Conservation (phyloP, 306 rosid species). For the Parietaria judaica region DNA sequence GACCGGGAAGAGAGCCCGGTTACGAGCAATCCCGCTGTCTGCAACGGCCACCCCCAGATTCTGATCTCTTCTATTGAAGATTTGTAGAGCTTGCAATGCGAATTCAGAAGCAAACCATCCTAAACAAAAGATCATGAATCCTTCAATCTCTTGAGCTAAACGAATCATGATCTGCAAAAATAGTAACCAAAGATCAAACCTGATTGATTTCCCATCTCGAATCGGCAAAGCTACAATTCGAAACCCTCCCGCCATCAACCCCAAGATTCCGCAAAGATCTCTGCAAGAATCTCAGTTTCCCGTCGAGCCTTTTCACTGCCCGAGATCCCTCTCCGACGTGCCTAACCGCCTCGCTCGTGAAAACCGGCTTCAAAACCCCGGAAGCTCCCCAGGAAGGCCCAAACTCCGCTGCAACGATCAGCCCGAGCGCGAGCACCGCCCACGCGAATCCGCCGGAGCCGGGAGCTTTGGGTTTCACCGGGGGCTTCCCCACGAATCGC, state of each 20-base stretch:
- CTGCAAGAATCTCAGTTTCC: slow-evolving; percentile 57
- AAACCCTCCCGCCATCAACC: slow-evolving; percentile 34
- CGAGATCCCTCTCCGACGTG: slow-evolving; percentile 38
- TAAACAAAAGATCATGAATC: slow-evolving; percentile 10
- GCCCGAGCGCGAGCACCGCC: slow-evolving; percentile 23
- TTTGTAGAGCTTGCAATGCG: slow-evolving; percentile 63
- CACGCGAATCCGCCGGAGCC: slow-evolving; percentile 5
- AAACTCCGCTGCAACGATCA: slow-evolving; percentile 28
- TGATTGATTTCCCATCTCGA: slow-evolving; percentile 54
- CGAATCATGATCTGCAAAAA: neutral
- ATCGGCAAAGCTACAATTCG: slow-evolving; percentile 49
- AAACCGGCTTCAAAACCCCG: slow-evolving; percentile 27
- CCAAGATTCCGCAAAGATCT: slow-evolving; percentile 38
- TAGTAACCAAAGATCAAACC: slow-evolving; percentile 27
- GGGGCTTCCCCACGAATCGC: slow-evolving; percentile 4
- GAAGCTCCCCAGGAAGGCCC: slow-evolving; percentile 31
- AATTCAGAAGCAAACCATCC: slow-evolving; percentile 64
- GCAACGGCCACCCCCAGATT: slow-evolving; percentile 96
- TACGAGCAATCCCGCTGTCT: slow-evolving; percentile 78
- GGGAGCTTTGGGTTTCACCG: slow-evolving; percentile 2
- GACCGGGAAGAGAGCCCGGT: slow-evolving; percentile 48
- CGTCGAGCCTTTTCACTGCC: slow-evolving; percentile 42
- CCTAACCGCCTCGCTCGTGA: slow-evolving; percentile 40
- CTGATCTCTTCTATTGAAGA: slow-evolving; percentile 62
- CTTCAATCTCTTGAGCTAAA: neutral